These are phyloP conservation scores for Chenopodium suecicum DNA, from an alignment of 148 eudicot species.

Conservation along the genomic window DNA sequence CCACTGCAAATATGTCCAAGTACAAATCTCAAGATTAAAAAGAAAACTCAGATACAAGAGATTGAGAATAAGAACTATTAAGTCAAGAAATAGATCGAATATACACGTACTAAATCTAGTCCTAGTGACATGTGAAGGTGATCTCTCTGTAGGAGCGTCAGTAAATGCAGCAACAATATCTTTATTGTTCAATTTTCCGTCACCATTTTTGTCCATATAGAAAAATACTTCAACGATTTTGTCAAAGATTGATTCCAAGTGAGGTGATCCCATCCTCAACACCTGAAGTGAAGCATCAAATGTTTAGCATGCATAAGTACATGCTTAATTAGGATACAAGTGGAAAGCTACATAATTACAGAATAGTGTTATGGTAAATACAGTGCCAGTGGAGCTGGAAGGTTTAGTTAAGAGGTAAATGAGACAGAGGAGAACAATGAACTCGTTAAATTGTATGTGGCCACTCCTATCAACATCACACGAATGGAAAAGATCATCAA, in stretches of 20 bases:
- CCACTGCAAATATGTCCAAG: conserved; percentile 45
- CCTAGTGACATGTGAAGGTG: conserved; percentile 49
- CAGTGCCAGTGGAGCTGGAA: conserved; percentile 35
- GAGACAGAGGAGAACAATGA: conserved; percentile 63
- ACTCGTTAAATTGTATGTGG: conserved; percentile 65
- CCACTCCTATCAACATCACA: conserved; percentile 52
- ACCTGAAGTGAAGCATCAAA: conserved; percentile 32
- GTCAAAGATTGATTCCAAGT: conserved; percentile 57
- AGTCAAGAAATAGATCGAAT: not conserved
- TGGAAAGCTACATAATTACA: not conserved
- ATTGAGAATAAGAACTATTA: not conserved
- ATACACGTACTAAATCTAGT: conserved; percentile 44
- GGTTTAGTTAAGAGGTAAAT: conserved; percentile 47
- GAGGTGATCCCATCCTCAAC: conserved; percentile 37
- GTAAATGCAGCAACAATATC: conserved; percentile 53
- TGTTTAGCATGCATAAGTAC: not conserved
- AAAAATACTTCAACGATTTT: conserved; percentile 57
- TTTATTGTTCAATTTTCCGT: conserved; percentile 62
- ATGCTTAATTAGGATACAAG: not conserved
- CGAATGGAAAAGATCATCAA: conserved; percentile 60
- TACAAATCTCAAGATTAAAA: not conserved
- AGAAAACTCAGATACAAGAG: not conserved
- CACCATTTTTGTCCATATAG: conserved; percentile 68
- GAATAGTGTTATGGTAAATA: conserved; percentile 16
- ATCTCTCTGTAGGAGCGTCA: conserved; percentile 51